Evolutionary conservation across 148 eudicot genomes (phyloP), one percentile per base, ranked within the genome.

Genomic region (Rhododendron vialii): DNA sequence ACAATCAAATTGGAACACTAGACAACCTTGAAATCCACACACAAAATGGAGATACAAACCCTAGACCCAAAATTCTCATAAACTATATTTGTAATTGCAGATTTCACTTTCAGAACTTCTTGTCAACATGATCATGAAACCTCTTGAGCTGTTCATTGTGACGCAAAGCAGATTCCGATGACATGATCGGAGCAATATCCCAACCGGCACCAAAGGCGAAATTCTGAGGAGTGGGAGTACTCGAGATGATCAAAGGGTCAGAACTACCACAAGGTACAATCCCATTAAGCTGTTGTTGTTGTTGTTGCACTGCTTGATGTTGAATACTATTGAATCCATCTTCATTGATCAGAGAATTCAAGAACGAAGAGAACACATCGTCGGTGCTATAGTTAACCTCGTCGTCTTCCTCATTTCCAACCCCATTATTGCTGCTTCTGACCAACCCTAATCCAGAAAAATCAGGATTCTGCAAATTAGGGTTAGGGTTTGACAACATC

Each of bases 311-410:
- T 20, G 61, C 82, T 11, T 91, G 87, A 24, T 81, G 87, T 61
- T 87, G 81, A 53, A 18, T 53, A 45, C 18, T 53, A 47, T 84
- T 82, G 81, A 88, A 89, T 80, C 88, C 84, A 59, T 91, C 91
- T 87, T 91, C 91, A 45, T 90, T 90, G 18, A 91, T 90, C 75
- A 91, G 76, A 3, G 93, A 89, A 82, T 91, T 88, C 90, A 91
- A 88, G 87, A 91, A 91, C 1, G 90, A 91, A 61, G 91, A 91
- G 82, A 91, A 88, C 12, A 87, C 82, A 65, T 91, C 93, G 41
- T 89, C 93, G 15, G 65, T 57, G 67, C 86, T 79, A 17, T 57
- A 83, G 41, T 78, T 55, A 35, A 82, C 71, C 28, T 48, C 85
- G 35, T 88, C 82, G 17, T 86, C 89, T 0, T 78, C 51, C 17